Base-by-base conservation (phyloP, 768 basidiomycete species). In the Pisolithus microcarpus region DNA sequence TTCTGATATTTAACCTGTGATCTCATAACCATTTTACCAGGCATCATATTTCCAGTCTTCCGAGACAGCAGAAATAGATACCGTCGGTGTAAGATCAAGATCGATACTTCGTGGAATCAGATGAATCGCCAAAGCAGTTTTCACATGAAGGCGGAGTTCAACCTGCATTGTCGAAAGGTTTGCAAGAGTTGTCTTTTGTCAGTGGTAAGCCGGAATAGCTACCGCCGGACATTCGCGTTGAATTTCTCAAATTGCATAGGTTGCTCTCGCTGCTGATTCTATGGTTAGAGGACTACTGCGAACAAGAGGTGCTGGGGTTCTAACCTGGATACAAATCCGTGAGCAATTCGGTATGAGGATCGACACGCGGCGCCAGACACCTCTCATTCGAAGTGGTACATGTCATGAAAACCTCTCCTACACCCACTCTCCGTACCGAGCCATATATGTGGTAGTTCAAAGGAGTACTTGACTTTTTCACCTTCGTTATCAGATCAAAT, bases 61-160 rank as follows among this genome's bases (percentile, higher is more conserved):
- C 4, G 21, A 4, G 21, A 23, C 21, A 23, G 21, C 21, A 23
- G 21, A 23, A 23, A 4, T 23, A 23, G 21, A 23, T 23, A 23
- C 21, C 21, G 21, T 23, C 4, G 21, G 21, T 23, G 21, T 23
- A 23, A 23, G 21, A 23, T 23, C 21, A 23, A 23, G 21, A 23
- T 23, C 21, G 21, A 23, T 23, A 89, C 61, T 83, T 95, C 77
- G 89, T 82, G 69, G 60, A 94, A 93, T 68, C 89, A 91, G 75
- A 83, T 74, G 71, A 77, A 82, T 54, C 84, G 85, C 60, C 84
- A 91, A 64, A 97, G 92, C 21, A 1, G 21, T 4, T 2, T 23
- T n/a, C n/a, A n/a, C 21, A 23, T 98, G 71, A 92, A 88, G 73
- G 85, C 87, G 2, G 86, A 91, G n/a, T 51, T 83, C 83, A 53